Conservation (phyloP, 2,329 filamentous ascomycete species). For the Lizonia empirigonia region DNA sequence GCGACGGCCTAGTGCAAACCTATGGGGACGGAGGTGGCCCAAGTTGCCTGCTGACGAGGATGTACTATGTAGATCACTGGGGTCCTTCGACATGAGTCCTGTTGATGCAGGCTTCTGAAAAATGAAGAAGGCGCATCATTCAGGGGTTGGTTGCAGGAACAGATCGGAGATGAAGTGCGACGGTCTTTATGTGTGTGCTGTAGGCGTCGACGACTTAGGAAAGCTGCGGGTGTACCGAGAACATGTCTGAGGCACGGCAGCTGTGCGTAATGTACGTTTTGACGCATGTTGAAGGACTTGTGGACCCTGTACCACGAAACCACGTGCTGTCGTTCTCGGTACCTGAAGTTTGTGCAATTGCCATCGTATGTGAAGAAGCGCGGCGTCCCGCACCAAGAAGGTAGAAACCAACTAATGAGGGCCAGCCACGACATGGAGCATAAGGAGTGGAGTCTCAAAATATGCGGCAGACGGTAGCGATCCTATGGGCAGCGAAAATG, state of each 20-base stretch:
- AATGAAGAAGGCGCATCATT: not conserved
- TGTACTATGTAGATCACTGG: too few relatives aligned
- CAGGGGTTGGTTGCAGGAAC: too few relatives aligned
- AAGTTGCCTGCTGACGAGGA: not conserved
- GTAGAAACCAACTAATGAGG: conserved; percentile 34
- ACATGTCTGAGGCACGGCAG: conserved; percentile 1
- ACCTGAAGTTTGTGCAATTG: too few relatives aligned
- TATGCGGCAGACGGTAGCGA: conserved; percentile 25
- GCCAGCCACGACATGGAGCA: conserved; percentile 36
- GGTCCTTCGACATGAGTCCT: too few relatives aligned
- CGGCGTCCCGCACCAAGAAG: conserved; percentile 17
- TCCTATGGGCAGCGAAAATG: conserved; percentile 30
- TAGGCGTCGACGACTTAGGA: not conserved
- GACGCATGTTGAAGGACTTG: conserved; percentile 1
- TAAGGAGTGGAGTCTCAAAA: conserved; percentile 19
- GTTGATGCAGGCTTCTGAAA: too few relatives aligned
- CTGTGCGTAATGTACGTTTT: conserved; percentile 4
- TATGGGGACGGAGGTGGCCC: not conserved
- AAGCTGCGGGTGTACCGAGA: not conserved
- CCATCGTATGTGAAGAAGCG: too few relatives aligned
- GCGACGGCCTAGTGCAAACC: not conserved
- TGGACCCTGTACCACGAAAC: conserved; percentile 22
- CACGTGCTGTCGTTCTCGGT: conserved; percentile 33
- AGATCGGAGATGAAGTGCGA: conserved; percentile 1
- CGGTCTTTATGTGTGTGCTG: not conserved